phyloP scores from a whole-genome alignment of 164 flowering plant species.

The Hamamelis virginiana region DNA sequence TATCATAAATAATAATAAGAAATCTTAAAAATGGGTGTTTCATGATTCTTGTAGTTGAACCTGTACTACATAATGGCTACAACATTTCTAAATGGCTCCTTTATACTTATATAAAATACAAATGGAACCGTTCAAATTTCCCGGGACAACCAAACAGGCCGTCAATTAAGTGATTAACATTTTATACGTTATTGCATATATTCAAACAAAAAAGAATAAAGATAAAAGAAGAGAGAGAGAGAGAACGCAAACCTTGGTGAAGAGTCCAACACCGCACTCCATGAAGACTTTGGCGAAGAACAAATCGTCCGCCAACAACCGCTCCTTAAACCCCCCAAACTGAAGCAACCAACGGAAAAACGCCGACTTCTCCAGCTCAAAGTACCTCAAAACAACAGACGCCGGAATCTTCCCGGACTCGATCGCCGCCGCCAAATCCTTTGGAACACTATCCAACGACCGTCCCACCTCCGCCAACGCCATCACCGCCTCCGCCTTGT shows the following conservation, averaged over 20 bases:
- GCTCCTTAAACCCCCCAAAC: conserved; percentile 50
- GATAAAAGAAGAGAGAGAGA: not conserved
- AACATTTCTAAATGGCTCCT: too few relatives aligned
- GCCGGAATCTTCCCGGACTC: conserved; percentile 73
- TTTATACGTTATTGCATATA: too few relatives aligned
- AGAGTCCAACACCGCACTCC: conserved; percentile 56
- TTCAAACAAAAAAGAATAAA: too few relatives aligned
- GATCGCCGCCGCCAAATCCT: conserved; percentile 76
- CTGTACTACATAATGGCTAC: too few relatives aligned
- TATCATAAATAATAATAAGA: too few relatives aligned
- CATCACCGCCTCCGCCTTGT: conserved; percentile 63
- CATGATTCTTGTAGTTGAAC: too few relatives aligned
- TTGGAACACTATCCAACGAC: conserved; percentile 52
- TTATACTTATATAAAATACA: too few relatives aligned
- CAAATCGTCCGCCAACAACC: conserved; percentile 52
- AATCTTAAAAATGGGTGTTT: too few relatives aligned
- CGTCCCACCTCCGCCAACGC: conserved; percentile 54
- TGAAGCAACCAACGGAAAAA: conserved; percentile 42
- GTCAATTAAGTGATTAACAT: too few relatives aligned
- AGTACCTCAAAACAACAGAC: conserved; percentile 49
- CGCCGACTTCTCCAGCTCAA: conserved; percentile 40
- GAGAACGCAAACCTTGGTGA: conserved; percentile 39
- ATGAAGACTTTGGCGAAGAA: conserved; percentile 47
- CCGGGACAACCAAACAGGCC: too few relatives aligned
- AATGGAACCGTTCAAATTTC: too few relatives aligned